A percentile compares a stretch with the other conserved stretches of the same genome.
phyloP scores from a whole-genome alignment of 257 asterid genomes.

The Nicotiana undulata region DNA sequence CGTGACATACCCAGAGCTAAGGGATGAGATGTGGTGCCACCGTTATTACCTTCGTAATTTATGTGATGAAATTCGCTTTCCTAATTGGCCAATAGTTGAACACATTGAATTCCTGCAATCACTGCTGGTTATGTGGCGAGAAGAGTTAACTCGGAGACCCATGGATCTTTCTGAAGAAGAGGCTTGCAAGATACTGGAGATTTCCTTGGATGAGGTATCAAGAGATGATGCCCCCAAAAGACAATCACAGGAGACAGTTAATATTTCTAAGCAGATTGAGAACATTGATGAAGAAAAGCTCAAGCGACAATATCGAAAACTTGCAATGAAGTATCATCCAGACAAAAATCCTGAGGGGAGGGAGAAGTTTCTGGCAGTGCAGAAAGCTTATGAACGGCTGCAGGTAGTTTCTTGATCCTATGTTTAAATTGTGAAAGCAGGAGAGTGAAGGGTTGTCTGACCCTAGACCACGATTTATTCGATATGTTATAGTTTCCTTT shows the following conservation, averaged over 20 bases:
- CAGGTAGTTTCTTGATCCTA: slow-evolving; percentile 53
- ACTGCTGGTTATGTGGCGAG: slow-evolving; percentile 95
- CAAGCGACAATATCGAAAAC: slow-evolving; percentile 92
- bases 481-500: not conserved
- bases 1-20: slow-evolving; percentile 94
- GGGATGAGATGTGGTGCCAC: slow-evolving; percentile 99
- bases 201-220: slow-evolving; percentile 82
- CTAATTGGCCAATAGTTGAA: slow-evolving; percentile 98
- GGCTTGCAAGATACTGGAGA: slow-evolving; percentile 93
- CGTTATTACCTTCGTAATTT: slow-evolving; percentile 89
- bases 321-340: slow-evolving; percentile 97
- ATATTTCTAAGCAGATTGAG: slow-evolving; percentile 73
- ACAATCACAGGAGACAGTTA: slow-evolving; percentile 43
- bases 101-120: slow-evolving; percentile 98
- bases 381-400: slow-evolving; percentile 94
- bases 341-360: slow-evolving; percentile 99
- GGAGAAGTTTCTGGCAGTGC: slow-evolving; percentile 95
- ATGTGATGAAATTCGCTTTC: slow-evolving; percentile 95
- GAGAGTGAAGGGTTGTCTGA: not conserved
- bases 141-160: slow-evolving; percentile 93
- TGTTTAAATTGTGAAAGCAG: not conserved
- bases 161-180: slow-evolving; percentile 99
- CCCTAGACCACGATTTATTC: not conserved
- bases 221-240: slow-evolving; percentile 72
- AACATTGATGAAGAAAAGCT: slow-evolving; percentile 96